Conservation (phyloP, 2,329 filamentous ascomycete species). For the Alternaria gansuensis region DNA sequence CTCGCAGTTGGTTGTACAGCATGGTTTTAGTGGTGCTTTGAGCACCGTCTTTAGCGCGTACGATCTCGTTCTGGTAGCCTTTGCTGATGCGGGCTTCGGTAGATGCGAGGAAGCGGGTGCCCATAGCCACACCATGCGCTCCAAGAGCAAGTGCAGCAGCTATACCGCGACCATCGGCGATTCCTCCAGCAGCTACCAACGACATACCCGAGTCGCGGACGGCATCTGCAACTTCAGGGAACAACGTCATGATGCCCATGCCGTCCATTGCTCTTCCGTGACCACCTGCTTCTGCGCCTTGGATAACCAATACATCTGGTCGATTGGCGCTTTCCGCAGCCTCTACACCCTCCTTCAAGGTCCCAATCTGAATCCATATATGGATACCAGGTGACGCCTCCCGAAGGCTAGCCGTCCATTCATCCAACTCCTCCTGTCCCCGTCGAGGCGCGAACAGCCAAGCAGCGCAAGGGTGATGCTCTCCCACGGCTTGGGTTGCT, state of each 20-base stretch:
- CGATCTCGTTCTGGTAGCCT: conserved; percentile 57
- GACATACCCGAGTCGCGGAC: conserved; percentile 23
- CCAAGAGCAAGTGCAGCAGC: conserved; percentile 65
- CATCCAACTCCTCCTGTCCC: conserved; percentile 43
- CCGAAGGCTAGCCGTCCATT: conserved; percentile 43
- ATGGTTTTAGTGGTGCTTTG: conserved; percentile 56
- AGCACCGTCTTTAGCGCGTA: conserved; percentile 59
- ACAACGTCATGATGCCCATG: conserved; percentile 61
- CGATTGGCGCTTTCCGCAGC: conserved; percentile 56
- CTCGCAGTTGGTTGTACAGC: conserved; percentile 62
- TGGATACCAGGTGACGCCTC: conserved; percentile 50
- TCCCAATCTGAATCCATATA: conserved; percentile 69
- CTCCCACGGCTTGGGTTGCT: conserved; percentile 61
- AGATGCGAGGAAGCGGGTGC: conserved; percentile 68
- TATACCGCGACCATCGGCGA: conserved; percentile 65
- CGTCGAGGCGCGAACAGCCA: conserved; percentile 71
- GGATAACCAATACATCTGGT: conserved; percentile 66
- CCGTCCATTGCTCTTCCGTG: conserved; percentile 62
- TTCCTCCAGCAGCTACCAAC: conserved; percentile 67
- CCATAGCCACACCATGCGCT: conserved; percentile 63
- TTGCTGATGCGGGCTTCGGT: conserved; percentile 56
- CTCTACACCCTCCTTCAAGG: conserved; percentile 62
- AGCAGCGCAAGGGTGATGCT: conserved; percentile 65
- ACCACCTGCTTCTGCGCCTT: conserved; percentile 69
- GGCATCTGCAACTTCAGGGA: conserved; percentile 64